Evolutionary conservation across 2,329 filamentous ascomycete genomes (phyloP).

Genomic region (Penicillium sp.): DNA sequence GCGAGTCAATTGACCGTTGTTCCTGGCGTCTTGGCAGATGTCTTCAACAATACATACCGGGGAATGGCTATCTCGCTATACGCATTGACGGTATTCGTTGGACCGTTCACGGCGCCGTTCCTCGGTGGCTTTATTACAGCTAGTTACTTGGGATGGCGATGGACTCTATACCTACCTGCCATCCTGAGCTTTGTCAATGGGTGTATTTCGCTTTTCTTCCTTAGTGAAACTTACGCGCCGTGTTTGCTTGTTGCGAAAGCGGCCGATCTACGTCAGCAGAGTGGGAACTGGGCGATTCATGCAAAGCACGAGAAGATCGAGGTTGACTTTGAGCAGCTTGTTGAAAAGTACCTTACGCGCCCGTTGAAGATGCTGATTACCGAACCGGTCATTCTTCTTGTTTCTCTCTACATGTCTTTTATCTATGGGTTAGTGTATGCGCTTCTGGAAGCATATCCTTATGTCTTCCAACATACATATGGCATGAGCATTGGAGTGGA

Average conservation of each 20-base stretch:
- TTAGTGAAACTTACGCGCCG: conserved; percentile 56
- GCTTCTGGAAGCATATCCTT: conserved; percentile 28
- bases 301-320: conserved; percentile 53
- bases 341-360: conserved; percentile 48
- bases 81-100: conserved; percentile 48
- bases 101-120: conserved; percentile 49
- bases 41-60: conserved; percentile 47
- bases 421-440: conserved; percentile 32
- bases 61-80: conserved; percentile 48
- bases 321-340: conserved; percentile 45
- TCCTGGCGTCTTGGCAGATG: conserved; percentile 45
- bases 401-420: conserved; percentile 34
- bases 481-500: conserved; percentile 28
- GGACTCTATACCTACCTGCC: conserved; percentile 50
- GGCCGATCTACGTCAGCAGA: conserved; percentile 48
- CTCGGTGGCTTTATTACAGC: conserved; percentile 52
- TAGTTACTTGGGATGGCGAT: conserved; percentile 49
- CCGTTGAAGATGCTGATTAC: conserved; percentile 36
- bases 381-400: conserved; percentile 36
- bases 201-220: conserved; percentile 36
- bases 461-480: conserved; percentile 30
- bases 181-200: conserved; percentile 52
- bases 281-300: conserved; percentile 58
- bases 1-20: conserved; percentile 46
- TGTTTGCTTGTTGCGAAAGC: conserved; percentile 55